Percentiles rank a stretch among this genome's conserved stretches.
These are phyloP conservation scores for Lavandula angustifolia DNA, from an alignment of 257 asterid genomes.

Conservation along the genomic window DNA sequence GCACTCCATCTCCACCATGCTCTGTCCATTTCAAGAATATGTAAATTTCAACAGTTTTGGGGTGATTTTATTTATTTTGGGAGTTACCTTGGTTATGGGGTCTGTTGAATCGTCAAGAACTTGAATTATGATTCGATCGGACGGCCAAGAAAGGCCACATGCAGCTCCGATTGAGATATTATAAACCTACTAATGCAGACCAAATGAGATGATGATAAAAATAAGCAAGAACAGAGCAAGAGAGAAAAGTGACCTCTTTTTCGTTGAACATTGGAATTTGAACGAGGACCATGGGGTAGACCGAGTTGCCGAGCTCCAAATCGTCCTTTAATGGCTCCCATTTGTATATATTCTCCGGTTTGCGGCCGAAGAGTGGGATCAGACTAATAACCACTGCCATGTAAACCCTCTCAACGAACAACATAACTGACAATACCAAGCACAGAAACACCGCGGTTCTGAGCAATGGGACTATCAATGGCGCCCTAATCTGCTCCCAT, in stretches of 20 bases:
- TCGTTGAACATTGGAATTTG: conserved; percentile 98
- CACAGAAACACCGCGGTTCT: conserved; percentile 53
- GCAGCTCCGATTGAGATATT: conserved; percentile 97
- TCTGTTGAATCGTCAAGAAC: conserved; percentile 96
- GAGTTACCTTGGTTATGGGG: conserved; percentile 59
- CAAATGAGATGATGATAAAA: background rate
- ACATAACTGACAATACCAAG: conserved; percentile 74
- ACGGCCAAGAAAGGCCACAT: conserved; percentile 94
- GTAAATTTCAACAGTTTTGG: no score
- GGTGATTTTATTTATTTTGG: background rate
- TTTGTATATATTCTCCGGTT: conserved; percentile 74
- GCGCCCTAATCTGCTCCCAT: conserved; percentile 83
- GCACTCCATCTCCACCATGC: conserved; percentile 85
- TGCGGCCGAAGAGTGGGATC: conserved; percentile 61
- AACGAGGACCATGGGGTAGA: conserved; percentile 82
- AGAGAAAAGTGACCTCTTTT: conserved; percentile 57
- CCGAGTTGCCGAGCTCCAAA: conserved; percentile 74
- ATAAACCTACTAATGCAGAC: conserved; percentile 53
- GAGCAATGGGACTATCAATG: conserved; percentile 79
- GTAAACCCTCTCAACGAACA: conserved; percentile 84
- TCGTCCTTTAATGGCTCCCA: conserved; percentile 88
- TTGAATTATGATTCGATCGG: conserved; percentile 79
- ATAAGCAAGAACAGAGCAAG: background rate
- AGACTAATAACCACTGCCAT: conserved; percentile 73
- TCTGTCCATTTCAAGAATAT: conserved; percentile 39